Evolutionary conservation across 2,329 filamentous ascomycete species (phyloP).

Genomic region (Coleophoma cylindrospora): DNA sequence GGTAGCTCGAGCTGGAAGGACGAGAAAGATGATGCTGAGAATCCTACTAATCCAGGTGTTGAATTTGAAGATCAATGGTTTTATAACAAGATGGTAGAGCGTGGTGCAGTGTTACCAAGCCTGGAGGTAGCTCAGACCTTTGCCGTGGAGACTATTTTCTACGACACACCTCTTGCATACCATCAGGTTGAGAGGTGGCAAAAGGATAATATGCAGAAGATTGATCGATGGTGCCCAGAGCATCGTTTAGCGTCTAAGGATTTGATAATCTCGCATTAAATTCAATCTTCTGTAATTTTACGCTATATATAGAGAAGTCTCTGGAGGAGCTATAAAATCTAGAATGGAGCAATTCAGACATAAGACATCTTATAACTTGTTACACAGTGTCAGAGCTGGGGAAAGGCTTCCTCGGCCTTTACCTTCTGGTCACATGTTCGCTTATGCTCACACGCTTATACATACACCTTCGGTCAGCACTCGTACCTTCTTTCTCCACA

Average conservation of each 20-base stretch:
- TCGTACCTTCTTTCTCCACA: no score
- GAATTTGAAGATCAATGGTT: constrained; percentile 18
- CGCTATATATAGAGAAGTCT: no score
- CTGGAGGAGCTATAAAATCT: no score
- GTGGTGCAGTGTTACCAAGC: constrained; percentile 6
- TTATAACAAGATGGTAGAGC: constrained; percentile 15
- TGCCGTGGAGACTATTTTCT: constrained; percentile 3
- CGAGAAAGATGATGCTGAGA: neutral
- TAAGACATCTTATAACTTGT: no score
- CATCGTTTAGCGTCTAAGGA: neutral
- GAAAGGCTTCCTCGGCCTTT: no score
- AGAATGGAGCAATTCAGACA: no score
- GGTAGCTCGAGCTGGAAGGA: neutral
- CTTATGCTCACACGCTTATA: no score
- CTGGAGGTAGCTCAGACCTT: constrained; percentile 3
- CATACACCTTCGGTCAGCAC: no score
- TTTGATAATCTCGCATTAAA: no score
- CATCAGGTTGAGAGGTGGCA: constrained; percentile 1
- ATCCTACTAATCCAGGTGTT: neutral
- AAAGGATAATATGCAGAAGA: neutral
- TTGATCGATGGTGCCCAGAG: neutral
- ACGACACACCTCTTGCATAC: constrained; percentile 1
- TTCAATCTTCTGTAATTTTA: no score
- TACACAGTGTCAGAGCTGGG: no score
- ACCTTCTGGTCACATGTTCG: no score